Evolutionary conservation across 208 protist species (phyloP).

Genomic region (Angomonas ambiguus): DNA sequence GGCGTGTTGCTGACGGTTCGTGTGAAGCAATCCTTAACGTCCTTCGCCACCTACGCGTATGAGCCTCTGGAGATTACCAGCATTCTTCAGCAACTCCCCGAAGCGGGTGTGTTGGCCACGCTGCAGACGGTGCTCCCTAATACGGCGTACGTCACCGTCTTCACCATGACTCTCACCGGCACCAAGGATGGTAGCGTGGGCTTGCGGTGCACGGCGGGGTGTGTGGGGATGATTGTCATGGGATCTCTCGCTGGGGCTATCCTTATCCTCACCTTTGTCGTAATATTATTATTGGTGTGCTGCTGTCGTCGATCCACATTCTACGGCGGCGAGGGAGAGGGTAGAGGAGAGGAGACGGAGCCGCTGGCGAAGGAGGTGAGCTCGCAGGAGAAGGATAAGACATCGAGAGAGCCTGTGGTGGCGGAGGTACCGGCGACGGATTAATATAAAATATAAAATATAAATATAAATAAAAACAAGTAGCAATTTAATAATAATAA

Average conservation of each 20-base stretch:
- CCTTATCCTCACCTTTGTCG: neutral
- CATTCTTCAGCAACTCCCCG: constrained; percentile 13
- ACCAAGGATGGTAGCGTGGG: constrained; percentile 9
- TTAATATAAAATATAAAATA: no score
- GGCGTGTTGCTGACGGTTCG: neutral
- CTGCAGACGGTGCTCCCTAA: constrained; percentile 11
- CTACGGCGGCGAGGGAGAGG: no score
- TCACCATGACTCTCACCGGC: constrained; percentile 9
- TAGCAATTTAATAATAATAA: no score
- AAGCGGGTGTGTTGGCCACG: constrained; percentile 7
- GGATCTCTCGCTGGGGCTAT: neutral
- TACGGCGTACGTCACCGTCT: constrained; percentile 14
- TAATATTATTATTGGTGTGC: neutral
- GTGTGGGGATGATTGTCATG: constrained; percentile 1
- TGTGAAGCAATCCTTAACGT: neutral
- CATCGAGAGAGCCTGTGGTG: no score
- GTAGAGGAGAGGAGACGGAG: no score
- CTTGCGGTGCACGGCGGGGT: constrained; percentile 11
- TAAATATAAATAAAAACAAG: no score
- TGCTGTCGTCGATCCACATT: neutral
- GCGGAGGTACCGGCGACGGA: no score
- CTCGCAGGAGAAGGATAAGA: no score
- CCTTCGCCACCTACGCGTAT: neutral
- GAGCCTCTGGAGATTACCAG: constrained; percentile 8
- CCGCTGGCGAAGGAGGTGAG: no score